These are phyloP conservation scores for Mortierella sp. DNA, from an alignment of 371 early-diverging fungal species.

Conservation along the genomic window DNA sequence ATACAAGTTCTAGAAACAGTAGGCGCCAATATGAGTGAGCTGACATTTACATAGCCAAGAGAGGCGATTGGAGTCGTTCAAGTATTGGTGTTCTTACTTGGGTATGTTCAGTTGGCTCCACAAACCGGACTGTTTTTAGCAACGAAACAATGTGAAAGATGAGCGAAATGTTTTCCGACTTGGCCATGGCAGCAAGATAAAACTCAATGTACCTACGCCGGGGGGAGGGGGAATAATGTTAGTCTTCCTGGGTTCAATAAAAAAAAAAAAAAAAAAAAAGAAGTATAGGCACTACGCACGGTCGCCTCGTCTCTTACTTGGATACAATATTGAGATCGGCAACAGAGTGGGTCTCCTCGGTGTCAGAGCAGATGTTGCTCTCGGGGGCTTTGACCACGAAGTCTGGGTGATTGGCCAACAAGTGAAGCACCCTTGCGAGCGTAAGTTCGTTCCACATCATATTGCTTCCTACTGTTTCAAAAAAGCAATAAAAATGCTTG, in stretches of 20 bases:
- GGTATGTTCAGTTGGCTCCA: constrained; percentile 55
- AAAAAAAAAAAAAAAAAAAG: background rate
- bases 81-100: constrained; percentile 55
- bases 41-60: background rate
- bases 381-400: constrained; percentile 62
- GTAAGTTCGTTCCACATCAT: constrained; percentile 70
- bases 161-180: constrained; percentile 84
- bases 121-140: constrained; percentile 82
- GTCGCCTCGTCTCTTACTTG: constrained; percentile 52
- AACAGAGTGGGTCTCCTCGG: constrained; percentile 14
- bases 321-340: constrained; percentile 69
- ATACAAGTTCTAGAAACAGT: constrained; percentile 74
- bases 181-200: constrained; percentile 81
- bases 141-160: constrained; percentile 80
- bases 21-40: background rate
- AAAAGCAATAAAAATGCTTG: background rate
- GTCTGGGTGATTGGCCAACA: constrained; percentile 94
- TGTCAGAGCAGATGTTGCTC: background rate
- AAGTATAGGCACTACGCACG: background rate
- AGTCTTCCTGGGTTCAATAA: background rate
- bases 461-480: constrained; percentile 22
- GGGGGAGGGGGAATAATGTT: too few species aligned
- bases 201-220: constrained; percentile 90
- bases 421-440: constrained; percentile 75
- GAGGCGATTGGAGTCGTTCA: background rate